Conservation (phyloP, 1,284 basidiomycete genomes). For the Laetiporus sulphureus region DNA sequence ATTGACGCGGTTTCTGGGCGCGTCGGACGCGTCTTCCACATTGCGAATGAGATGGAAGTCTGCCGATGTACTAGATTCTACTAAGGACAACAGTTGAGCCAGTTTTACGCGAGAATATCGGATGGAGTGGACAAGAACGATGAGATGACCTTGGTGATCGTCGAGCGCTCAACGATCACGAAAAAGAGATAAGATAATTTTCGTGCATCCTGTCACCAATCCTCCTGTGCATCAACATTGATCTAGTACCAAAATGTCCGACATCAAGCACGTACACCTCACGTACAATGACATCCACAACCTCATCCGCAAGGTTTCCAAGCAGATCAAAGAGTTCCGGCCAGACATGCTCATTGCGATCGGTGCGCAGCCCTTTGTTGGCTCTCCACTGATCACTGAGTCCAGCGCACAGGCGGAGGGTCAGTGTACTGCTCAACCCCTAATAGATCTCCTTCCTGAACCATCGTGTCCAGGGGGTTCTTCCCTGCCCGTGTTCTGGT, state of each 20-base stretch:
- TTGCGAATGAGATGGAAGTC: too few relatives aligned
- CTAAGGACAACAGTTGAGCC: too few relatives aligned
- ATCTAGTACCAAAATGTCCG: constrained; percentile 8
- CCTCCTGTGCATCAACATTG: too few relatives aligned
- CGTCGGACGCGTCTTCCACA: too few relatives aligned
- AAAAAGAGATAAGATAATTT: constrained; percentile 5
- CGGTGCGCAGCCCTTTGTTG: constrained; percentile 36
- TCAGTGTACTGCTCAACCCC: constrained; percentile 33
- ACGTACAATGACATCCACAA: constrained; percentile 88
- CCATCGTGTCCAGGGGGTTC: constrained; percentile 61
- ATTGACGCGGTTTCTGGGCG: too few relatives aligned
- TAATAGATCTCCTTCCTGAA: constrained; percentile 15
- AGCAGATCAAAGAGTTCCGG: constrained; percentile 62
- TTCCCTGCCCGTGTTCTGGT: constrained; percentile 91
- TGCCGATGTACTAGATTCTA: too few relatives aligned
- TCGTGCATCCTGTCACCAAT: too few relatives aligned
- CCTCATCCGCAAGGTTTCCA: constrained; percentile 57
- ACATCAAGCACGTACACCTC: constrained; percentile 51
- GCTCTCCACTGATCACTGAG: constrained; percentile 1
- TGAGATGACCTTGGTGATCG: too few relatives aligned
- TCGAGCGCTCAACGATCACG: too few relatives aligned
- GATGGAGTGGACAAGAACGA: too few relatives aligned
- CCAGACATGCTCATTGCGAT: constrained; percentile 80
- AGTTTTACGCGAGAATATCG: too few relatives aligned
- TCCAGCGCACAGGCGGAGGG: constrained; percentile 58